Evolutionary conservation across 2,329 filamentous ascomycete genomes (phyloP), one percentile per base, ranked within the genome.

Genomic region (Penicillium sp.): DNA sequence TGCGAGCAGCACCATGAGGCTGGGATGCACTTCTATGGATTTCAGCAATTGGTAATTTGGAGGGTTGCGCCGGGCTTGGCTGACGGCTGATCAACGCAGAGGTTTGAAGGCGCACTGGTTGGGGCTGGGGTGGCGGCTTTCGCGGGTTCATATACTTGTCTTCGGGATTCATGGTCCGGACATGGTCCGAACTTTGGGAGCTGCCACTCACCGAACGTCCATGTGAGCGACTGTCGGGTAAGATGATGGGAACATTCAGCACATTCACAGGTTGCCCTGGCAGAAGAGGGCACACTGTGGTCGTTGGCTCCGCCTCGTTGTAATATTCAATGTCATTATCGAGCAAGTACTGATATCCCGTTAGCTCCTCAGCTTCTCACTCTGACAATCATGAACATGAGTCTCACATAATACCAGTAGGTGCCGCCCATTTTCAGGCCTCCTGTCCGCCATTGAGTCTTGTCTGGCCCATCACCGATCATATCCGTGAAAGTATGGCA

Each of bases 361-460:
- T 74, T 49, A 72, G 72, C 47, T 23, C 35, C 26, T 26, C 46
- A 7, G 23, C 3, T n/a, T n/a, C 23, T 23, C 23, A 36, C 18
- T 46, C 50, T 40, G 32, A 32, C 14, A 36, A 19, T 47, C 40
- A 40, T 38, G 52, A 53, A 44, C 47, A 30, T 40, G 26, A 45
- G 26, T 51, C 58, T 76, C 78, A 95, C 91, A 76, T 94, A 97
- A 79, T 96, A 97, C 82, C 93, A 97, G 74, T 97, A 97, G 14
- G 88, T 94, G 56, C 88, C 85, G 41, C 92, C 92, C 89, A 96
- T 96, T 73, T 88, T 94, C 60, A 97, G 81, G 48, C 89, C 92
- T 54, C 91, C 91, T 62, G 84, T 83, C 64, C 90, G 84, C 64
- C 83, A 84, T 32, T 79, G 75, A 23, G 72, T 73, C 47, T 76